These are phyloP conservation scores for Populus ilicifolia DNA, from an alignment of 345 rosid species.

Conservation along the genomic window DNA sequence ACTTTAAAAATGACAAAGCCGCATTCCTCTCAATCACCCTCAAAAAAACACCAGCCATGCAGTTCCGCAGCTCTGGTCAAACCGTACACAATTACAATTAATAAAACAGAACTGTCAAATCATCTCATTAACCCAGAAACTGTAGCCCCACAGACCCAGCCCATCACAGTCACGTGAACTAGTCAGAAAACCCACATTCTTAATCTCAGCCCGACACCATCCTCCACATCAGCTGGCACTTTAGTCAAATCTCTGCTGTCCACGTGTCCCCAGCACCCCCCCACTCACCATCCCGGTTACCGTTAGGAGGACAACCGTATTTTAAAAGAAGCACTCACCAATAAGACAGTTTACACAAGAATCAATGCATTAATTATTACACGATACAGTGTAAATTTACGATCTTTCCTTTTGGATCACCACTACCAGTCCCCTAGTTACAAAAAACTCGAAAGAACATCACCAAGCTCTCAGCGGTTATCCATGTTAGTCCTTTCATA, in stretches of 20 bases:
- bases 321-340: neutral
- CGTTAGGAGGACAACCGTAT: conserved; percentile 19
- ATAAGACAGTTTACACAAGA: neutral
- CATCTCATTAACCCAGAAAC: neutral
- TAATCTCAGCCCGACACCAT: neutral
- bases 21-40: too few relatives aligned
- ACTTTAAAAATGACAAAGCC: too few relatives aligned
- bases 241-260: conserved; percentile 13
- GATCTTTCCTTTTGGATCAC: neutral
- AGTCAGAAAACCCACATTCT: conserved; percentile 12
- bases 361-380: neutral
- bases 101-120: neutral
- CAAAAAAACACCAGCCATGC: neutral
- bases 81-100: neutral
- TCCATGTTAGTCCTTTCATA: neutral
- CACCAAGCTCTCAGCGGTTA: neutral
- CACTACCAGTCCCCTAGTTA: neutral
- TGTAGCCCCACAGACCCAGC: conserved; percentile 10
- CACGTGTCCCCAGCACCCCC: conserved; percentile 10
- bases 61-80: neutral
- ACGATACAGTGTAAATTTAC: neutral
- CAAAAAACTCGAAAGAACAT: neutral
- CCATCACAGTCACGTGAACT: conserved; percentile 27
- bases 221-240: conserved; percentile 8
- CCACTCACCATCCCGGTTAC: neutral